Evolutionary conservation across 192 early-diverging fungal genomes (phyloP), one percentile per base, ranked within the genome.

Genomic region (Podochytrium sp.): DNA sequence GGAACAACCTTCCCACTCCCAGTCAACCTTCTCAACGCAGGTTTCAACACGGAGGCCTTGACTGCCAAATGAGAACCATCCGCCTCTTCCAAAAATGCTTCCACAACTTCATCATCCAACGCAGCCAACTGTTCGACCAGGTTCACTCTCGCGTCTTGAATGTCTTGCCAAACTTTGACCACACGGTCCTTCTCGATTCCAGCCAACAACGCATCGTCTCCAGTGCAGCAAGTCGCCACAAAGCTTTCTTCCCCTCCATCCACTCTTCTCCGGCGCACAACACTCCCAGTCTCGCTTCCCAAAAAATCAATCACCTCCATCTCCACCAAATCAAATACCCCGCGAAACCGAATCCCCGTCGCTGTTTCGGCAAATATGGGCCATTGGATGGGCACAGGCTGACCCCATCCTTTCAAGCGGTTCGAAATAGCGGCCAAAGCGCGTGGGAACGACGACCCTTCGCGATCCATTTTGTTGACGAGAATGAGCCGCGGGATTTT

Each of bases 401-500:
- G 61, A 2, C 87, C 83, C 30, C 89, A 84, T 10, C 83, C 80
- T 38, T 50, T 76, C 70, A 83, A 69, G 12, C 79, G 65, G 30
- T 29, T 35, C 32, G 74, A 68, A 51, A 82, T 67, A 10, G 78
- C 75, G 12, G 70, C 62, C 2, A 92, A 81, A 0, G 89, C 87
- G 35, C 84, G 79, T 1, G 81, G 84, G 70, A 92, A 86, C 0
- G 78, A 80, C 2, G 93, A 92, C 2, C 94, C 97, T 2, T 84
- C 81, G 2, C 97, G 83, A 74, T 98, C 97, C 91, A 98, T 92
- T 73, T 98, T 98, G 83, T 98, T 98, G n/a, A 97, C 87, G 85
- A 93, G 95, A 0, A 90, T 88, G 20, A 98, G 82, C 0, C 94
- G 87, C 1, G 97, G 94, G 0, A 97, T 85, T 0, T 77, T 70